phyloP scores from a whole-genome alignment of 495 filamentous ascomycete species.

The Talaromyces ruber region DNA sequence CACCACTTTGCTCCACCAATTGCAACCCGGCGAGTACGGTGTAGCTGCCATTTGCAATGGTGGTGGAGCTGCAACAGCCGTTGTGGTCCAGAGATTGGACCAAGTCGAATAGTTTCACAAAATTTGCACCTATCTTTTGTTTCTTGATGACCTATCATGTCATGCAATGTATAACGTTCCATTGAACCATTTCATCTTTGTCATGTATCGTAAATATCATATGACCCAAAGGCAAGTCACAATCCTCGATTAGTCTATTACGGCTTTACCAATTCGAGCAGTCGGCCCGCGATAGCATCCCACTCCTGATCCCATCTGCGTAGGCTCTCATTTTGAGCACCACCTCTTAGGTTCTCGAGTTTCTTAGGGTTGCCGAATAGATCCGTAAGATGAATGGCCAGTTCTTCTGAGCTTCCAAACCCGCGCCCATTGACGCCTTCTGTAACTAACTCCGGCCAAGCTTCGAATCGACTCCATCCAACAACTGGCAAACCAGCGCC shows the following conservation, averaged over 20 bases:
- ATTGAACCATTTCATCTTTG: background rate
- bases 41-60: conserved; percentile 96
- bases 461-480: conserved; percentile 73
- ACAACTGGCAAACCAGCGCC: conserved; percentile 86
- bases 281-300: conserved; percentile 64
- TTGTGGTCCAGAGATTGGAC: conserved; percentile 85
- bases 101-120: conserved; percentile 36
- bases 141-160: background rate
- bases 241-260: background rate
- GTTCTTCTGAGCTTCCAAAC: conserved; percentile 58
- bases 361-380: conserved; percentile 50
- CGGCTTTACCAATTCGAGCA: conserved; percentile 48
- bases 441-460: conserved; percentile 77
- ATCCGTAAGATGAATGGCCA: conserved; percentile 49
- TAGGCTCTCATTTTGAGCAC: conserved; percentile 67
- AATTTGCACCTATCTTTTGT: background rate
- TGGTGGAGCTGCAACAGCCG: conserved; percentile 81
- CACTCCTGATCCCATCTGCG: conserved; percentile 93
- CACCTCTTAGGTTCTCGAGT: conserved; percentile 54
- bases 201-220: background rate
- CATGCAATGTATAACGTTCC: background rate
- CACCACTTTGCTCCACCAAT: conserved; percentile 79
- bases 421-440: conserved; percentile 81
- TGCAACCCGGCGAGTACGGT: conserved; percentile 87
- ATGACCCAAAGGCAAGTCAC: background rate